phyloP scores from a whole-genome alignment of 1,284 basidiomycete species.

The Termitomyces sp. region DNA sequence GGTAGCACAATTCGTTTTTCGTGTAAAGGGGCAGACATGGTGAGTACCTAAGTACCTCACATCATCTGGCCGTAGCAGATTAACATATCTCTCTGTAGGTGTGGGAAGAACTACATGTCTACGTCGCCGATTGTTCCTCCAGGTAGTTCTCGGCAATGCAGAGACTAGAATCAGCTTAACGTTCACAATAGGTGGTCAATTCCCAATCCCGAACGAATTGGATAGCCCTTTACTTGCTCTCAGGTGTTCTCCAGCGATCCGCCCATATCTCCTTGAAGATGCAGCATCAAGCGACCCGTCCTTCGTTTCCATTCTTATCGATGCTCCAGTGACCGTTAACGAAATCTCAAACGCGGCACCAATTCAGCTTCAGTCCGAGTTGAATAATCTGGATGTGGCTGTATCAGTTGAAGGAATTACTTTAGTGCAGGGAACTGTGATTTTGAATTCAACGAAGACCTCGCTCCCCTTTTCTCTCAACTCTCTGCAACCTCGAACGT shows the following conservation, averaged over 20 bases:
- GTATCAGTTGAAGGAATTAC: constrained; percentile 32
- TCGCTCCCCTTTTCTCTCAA: constrained; percentile 48
- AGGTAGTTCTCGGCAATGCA: constrained; percentile 5
- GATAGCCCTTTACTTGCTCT: constrained; percentile 55
- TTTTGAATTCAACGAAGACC: constrained; percentile 47
- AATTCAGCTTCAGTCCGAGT: constrained; percentile 28
- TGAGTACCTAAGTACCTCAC: neutral
- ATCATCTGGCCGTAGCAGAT: neutral
- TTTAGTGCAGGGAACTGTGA: constrained; percentile 39
- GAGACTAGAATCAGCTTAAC: neutral
- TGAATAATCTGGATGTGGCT: constrained; percentile 24
- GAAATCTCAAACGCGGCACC: constrained; percentile 39
- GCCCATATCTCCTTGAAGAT: constrained; percentile 54
- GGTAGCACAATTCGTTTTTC: neutral
- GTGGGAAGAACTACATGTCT: constrained; percentile 20
- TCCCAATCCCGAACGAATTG: constrained; percentile 46
- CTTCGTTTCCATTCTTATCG: constrained; percentile 46
- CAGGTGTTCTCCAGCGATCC: constrained; percentile 60
- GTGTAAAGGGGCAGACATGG: constrained; percentile 16
- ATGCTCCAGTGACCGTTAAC: constrained; percentile 48
- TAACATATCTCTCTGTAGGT: constrained; percentile 9
- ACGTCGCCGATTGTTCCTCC: constrained; percentile 17
- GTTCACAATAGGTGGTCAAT: constrained; percentile 40
- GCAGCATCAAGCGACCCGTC: constrained; percentile 39
- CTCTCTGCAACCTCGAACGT: constrained; percentile 36